Evolutionary conservation across 176 grass and related monocot genomes (phyloP).

Genomic region (Pharus latifolius): DNA sequence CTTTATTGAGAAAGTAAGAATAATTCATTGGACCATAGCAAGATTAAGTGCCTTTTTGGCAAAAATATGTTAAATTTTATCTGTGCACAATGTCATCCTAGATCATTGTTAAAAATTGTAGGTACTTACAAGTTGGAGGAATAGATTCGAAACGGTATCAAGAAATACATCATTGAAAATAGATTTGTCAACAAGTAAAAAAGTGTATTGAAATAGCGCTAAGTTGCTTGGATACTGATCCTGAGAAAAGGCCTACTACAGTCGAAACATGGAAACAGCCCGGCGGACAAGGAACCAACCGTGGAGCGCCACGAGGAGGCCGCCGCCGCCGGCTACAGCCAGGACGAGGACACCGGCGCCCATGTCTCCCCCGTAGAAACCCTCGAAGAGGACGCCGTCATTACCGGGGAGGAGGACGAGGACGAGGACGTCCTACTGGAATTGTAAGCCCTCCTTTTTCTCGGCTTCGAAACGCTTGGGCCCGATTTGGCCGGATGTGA

Average conservation of each 20-base stretch:
- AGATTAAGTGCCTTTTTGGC: too few relatives aligned
- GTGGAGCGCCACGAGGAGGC: conserved; percentile 20
- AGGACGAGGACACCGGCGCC: too few relatives aligned
- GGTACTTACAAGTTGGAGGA: background rate
- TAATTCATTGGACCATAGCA: too few relatives aligned
- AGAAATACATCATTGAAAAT: background rate
- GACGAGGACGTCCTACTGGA: conserved; percentile 15
- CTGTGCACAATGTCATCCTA: background rate
- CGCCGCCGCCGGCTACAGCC: too few relatives aligned
- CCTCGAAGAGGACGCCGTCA: too few relatives aligned
- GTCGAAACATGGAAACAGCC: too few relatives aligned
- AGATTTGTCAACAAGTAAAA: background rate
- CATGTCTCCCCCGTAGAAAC: too few relatives aligned
- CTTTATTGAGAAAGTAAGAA: too few relatives aligned
- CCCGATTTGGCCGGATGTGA: background rate
- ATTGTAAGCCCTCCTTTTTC: background rate
- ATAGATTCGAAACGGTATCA: background rate
- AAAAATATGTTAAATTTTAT: background rate
- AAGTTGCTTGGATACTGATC: background rate
- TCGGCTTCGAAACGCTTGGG: background rate
- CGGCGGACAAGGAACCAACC: background rate
- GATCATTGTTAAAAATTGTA: background rate
- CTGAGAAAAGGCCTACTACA: background rate
- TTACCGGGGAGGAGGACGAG: conserved; percentile 22
- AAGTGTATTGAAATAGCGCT: background rate